Evolutionary conservation across 2,329 filamentous ascomycete species (phyloP).

Genomic region (Ophiostoma triangulosporum): DNA sequence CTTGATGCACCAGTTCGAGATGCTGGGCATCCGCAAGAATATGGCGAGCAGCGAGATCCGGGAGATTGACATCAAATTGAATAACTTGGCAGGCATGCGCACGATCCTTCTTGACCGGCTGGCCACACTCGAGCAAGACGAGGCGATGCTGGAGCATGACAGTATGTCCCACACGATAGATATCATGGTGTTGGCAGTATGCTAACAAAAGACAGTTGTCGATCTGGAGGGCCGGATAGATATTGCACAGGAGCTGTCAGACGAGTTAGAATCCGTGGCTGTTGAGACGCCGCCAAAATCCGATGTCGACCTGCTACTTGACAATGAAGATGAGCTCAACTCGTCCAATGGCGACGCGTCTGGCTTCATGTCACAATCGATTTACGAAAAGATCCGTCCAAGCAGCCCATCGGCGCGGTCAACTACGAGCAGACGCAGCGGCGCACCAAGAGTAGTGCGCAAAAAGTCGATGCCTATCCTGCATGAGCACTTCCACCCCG

Average conservation of each 20-base stretch:
- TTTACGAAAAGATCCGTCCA: conserved; percentile 79
- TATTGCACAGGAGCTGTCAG: conserved; percentile 44
- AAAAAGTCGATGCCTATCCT: conserved; percentile 85
- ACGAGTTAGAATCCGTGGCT: conserved; percentile 44
- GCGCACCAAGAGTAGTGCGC: conserved; percentile 34
- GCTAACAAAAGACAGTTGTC: conserved; percentile 36
- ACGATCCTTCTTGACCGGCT: conserved; percentile 80
- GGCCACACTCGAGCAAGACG: conserved; percentile 78
- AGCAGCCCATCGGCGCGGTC: conserved; percentile 35
- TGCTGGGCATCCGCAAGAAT: conserved; percentile 85
- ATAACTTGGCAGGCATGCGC: conserved; percentile 85
- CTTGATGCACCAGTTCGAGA: conserved; percentile 75
- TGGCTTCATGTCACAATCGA: conserved; percentile 91
- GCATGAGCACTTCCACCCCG: conserved; percentile 88
- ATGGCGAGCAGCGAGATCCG: conserved; percentile 95
- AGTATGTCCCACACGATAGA: too few relatives aligned
- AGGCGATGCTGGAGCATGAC: conserved; percentile 79
- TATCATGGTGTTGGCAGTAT: too few relatives aligned
- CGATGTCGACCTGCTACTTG: conserved; percentile 39
- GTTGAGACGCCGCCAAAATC: conserved; percentile 37
- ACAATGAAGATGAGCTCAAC: conserved; percentile 27
- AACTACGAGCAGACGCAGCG: conserved; percentile 17
- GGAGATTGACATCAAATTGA: conserved; percentile 94
- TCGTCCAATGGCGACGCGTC: conserved; percentile 9
- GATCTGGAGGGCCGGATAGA: conserved; percentile 50